Base-by-base conservation (phyloP, 768 basidiomycete genomes). In the Stropharia rugosoannulata region DNA sequence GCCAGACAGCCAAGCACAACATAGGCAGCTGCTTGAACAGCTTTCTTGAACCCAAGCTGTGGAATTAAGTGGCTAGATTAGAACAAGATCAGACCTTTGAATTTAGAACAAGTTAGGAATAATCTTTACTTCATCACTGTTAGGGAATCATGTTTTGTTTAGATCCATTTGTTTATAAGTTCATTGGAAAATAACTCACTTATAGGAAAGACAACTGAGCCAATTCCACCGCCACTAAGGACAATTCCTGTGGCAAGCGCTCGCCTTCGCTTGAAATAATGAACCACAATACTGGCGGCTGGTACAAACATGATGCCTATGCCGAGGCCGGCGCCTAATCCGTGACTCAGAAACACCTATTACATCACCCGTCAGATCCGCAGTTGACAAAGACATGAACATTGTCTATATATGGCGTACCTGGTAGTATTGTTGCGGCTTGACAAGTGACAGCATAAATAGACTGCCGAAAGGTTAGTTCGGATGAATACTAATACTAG, bases 381-480 rank as follows among this genome's bases (percentile, higher is more conserved):
- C 22, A 22, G 22, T 22, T 4, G 15, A 22, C n/a, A 3, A 13
- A 45, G 8, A 18, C 18, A 22, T 27, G 22, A 15, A 27, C 1
- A 2, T n/a, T 22, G 22, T 11, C 13, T 13, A 22, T 13, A 9
- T 45, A 15, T 19, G 5, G 4, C 22, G 4, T 27, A 46, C 45
- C 25, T 46, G 45, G 10, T 46, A 46, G 22, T 46, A 46, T n/a
- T 46, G 45, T 46, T 46, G 45, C 22, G 45, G 45, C 22, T 46
- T 46, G 11, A 46, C 45, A 18, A 78, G 63, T 5, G 77, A 78
- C 8, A 77, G 57, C 65, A 76, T 73, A 55, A 78, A 78, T 29
- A 74, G 51, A 8, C 67, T 71, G 54, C 16, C 22, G 11, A 13
- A 46, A 3, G 8, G 29, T 27, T 10, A 22, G 45, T 27, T 35